Base-by-base conservation (phyloP, 257 asterid species). In the Solanum chmielewskii region DNA sequence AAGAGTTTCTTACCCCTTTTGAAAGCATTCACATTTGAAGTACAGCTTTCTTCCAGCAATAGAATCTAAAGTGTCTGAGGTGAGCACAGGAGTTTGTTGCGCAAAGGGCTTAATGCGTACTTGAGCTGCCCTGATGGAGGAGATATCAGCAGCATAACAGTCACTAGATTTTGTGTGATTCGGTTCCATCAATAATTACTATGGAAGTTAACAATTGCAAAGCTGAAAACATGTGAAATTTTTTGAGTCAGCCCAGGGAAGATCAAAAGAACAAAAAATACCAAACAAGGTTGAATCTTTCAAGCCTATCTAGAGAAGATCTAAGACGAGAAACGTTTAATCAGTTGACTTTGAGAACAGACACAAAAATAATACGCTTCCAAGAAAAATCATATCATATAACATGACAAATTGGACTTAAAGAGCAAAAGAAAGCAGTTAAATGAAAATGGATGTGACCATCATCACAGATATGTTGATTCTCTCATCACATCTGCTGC, bases 1-100 rank as follows among this genome's bases (percentile, higher is more conserved):
- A 27, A 15, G 49, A 80, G 49, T 52, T 47, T 84, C 97, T 92
- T 88, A 97, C 99, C 98, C 99, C 91, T 95, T 97, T 90, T 97
- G 99, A 70, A 95, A 95, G 88, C 96, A 94, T 93, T 97, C 99
- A 87, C 98, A 94, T 91, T 95, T 97, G 77, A 94, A 94, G 92
- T 93, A 90, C 74, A 97, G 90, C 59, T 93, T 94, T 87, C 94
- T 92, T 88, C 97, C 98, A 21, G 95, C 90, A 23, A 94, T 78
- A 45, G 96, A 92, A 90, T 95, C 86, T 29, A 97, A 92, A 33
- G 98, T 94, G 83, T 90, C 95, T 1, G 99, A 94, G 87, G 96
- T 90, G 87, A 95, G 88, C 85, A 95, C 93, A 3, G 97, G 98
- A 88, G 99, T 95, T 90, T 68, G 92, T 90, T 92, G 93, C 64